Base-by-base conservation (phyloP, 2,329 filamentous ascomycete genomes). In the Neodidymelliopsis sp. region DNA sequence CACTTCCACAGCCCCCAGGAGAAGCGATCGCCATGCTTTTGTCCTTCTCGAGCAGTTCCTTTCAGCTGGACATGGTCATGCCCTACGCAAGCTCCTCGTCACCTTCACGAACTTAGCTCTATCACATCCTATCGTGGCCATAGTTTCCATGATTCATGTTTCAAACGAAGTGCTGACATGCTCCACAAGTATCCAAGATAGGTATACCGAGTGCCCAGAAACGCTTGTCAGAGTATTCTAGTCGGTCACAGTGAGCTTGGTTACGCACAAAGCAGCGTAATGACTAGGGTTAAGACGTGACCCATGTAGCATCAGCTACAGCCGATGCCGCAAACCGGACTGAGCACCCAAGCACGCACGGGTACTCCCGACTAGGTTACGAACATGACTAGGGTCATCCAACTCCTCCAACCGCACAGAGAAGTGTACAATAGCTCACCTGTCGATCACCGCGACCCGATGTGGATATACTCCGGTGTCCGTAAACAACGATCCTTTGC, bases 71-170 rank as follows among this genome's bases (percentile, higher is more conserved):
- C 16, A 35, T 31, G 34, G 15, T 15, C 25, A 18, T 12, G 19
- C 27, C 23, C 15, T 47, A 51, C 51, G 46, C 38, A 54, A 54
- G 42, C 47, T 40, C 29, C 34, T 54, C 51, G 46, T 54, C 37
- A 51, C n/a, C 42, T 9, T 22, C 12, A n/a, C 15, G 16, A 41
- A 22, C 16, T 24, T 31, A 30, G 29, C 12, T 16, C 12, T 15
- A 20, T 28, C 9, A 7, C 28, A n/a, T 9, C 10, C 16, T 12
- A 8, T 5, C 10, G 9, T 27, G 18, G 23, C 9, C 8, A 20
- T 20, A 9, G 9, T 20, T 10, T 25, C 6, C 30, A 36, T 11
- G 45, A 18, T 9, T n/a, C 30, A 23, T 22, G 19, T 29, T 13
- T 28, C 13, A 33, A 12, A 11, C 22, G 4, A 43, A 28, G 7